Base-by-base conservation (phyloP, 768 basidiomycete species). In the Chalciporus chontae region DNA sequence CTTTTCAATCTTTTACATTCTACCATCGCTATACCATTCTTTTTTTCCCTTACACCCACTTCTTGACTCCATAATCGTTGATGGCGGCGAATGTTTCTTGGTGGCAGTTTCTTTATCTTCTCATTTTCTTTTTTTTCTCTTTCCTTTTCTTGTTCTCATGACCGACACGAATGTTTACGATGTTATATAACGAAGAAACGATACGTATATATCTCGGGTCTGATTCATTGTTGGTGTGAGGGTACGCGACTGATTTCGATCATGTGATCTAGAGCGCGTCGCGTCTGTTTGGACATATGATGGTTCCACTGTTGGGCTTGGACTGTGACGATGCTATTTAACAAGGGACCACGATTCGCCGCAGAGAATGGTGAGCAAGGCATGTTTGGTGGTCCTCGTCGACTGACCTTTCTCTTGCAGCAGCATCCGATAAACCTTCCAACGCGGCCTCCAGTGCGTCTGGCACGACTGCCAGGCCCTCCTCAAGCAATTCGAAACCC, bases 341-440 rank as follows among this genome's bases (percentile, higher is more conserved):
- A 74, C 32, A 77, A 69, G 58, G 78, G 77, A 3, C 62, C 77
- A 72, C 79, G 57, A 37, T 58, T 48, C 17, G 27, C 40, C 42
- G 9, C 40, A 31, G 40, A 58, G 17, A 63, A 52, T 53, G 59
- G 59, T 39, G 43, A 39, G 55, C 46, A 5, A 18, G 1, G 7
- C 24, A 17, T 14, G 14, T 18, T 27, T 17, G 8, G 21, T 17
- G 1, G 6, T 9, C 27, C 9, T 9, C 5, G 18, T 19, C 19
- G 17, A 43, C 40, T 38, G 14, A 46, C 24, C 23, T 24, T 29
- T 29, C 5, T 4, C 6, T 18, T 48, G 36, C n/a, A 61, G 56
- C 34, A 3, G 26, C 32, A 31, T 48, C 39, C 51, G 73, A 80
- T 15, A 76, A 73, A 50, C 55, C 58, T 6, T 63, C 69, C 1